Evolutionary conservation across 2,329 filamentous ascomycete species (phyloP).

Genomic region (Metarhizium anisopliae): DNA sequence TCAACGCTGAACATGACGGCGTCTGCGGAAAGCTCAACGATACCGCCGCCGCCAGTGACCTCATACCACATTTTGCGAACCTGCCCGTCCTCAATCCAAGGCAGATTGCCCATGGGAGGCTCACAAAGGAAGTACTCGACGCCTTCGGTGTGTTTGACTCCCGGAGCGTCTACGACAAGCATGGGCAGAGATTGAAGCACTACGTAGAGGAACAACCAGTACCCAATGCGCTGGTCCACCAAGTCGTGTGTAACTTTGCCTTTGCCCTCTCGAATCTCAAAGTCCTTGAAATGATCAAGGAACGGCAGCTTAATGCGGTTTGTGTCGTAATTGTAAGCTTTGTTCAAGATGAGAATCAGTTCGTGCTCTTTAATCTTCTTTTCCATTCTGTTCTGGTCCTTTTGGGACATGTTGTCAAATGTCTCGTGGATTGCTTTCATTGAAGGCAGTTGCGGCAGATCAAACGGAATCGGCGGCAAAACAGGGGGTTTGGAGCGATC

Average conservation of each 20-base stretch:
- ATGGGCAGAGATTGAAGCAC: conserved; percentile 70
- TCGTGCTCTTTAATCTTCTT: conserved; percentile 72
- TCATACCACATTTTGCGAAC: conserved; percentile 67
- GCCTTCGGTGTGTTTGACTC: conserved; percentile 56
- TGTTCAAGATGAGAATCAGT: conserved; percentile 65
- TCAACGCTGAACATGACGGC: conserved; percentile 53
- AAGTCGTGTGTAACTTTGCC: conserved; percentile 59
- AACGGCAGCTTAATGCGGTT: conserved; percentile 51
- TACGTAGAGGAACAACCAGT: conserved; percentile 76
- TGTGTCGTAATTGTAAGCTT: conserved; percentile 72
- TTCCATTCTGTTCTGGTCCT: conserved; percentile 66
- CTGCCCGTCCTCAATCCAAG: conserved; percentile 60
- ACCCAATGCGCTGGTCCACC: conserved; percentile 61
- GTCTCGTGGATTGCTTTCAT: conserved; percentile 57
- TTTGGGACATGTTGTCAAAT: conserved; percentile 55
- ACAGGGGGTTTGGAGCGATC: conserved; percentile 85
- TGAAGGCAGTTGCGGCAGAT: conserved; percentile 68
- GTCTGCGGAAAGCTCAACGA: conserved; percentile 51
- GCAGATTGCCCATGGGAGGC: conserved; percentile 60
- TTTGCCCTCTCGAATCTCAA: conserved; percentile 60
- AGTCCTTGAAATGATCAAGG: conserved; percentile 58
- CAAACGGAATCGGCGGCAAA: conserved; percentile 83
- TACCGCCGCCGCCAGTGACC: conserved; percentile 52
- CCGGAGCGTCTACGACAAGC: conserved; percentile 67
- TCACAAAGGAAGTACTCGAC: conserved; percentile 79